phyloP scores from a whole-genome alignment of 2,329 filamentous ascomycete genomes.

The Penicillium verrucosum region DNA sequence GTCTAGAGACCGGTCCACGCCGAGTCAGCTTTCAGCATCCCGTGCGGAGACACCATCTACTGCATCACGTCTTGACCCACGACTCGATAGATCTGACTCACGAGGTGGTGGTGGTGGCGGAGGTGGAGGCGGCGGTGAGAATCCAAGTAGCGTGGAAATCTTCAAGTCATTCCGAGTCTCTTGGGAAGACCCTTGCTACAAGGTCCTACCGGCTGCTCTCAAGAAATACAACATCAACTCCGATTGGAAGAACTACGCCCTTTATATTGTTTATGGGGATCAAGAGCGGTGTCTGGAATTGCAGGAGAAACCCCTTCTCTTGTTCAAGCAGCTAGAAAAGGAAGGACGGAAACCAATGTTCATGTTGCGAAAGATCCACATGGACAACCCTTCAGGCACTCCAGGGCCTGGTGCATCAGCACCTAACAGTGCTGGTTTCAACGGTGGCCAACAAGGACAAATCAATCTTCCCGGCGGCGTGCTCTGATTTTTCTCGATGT shows the following conservation, averaged over 20 bases:
- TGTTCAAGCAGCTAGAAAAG: conserved; percentile 96
- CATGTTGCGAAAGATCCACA: conserved; percentile 75
- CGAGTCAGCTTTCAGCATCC: conserved; percentile 30
- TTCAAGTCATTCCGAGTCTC: conserved; percentile 98
- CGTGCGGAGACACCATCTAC: conserved; percentile 33
- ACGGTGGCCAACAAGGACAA: conserved; percentile 26
- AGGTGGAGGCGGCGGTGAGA: background rate
- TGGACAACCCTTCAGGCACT: conserved; percentile 28
- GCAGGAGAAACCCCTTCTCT: conserved; percentile 87
- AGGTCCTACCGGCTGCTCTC: conserved; percentile 89
- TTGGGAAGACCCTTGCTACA: conserved; percentile 97
- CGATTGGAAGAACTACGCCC: conserved; percentile 93
- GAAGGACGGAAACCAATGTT: conserved; percentile 99
- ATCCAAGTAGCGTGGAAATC: conserved; percentile 70
- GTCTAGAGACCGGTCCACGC: conserved; percentile 34
- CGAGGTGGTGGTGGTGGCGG: conserved; percentile 22
- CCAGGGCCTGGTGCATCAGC: conserved; percentile 19
- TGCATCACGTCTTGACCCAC: conserved; percentile 14
- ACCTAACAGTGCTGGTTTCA: conserved; percentile 34
- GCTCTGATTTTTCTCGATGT: conserved; percentile 19
- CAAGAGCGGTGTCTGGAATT: conserved; percentile 90
- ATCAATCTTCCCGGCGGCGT: conserved; percentile 36
- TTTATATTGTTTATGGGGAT: conserved; percentile 99
- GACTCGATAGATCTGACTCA: conserved; percentile 27
- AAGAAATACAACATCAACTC: conserved; percentile 99